Percentiles rank a stretch among this genome's conserved stretches.
These are phyloP conservation scores for Trametes elegans DNA, from an alignment of 768 basidiomycete genomes.

Conservation along the genomic window DNA sequence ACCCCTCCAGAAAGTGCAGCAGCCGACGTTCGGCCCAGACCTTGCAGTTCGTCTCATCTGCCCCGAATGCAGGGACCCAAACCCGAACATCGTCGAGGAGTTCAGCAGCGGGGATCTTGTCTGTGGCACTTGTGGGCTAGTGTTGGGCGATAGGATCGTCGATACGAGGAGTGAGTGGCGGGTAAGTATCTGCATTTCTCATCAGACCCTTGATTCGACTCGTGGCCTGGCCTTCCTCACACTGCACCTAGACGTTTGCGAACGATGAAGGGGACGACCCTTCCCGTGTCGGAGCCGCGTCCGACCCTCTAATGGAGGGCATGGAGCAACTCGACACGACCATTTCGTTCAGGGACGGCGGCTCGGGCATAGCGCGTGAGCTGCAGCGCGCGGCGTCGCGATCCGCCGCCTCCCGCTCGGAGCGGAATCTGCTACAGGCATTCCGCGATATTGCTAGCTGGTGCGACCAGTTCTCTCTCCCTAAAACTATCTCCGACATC, in stretches of 20 bases:
- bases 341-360: constrained; percentile 94
- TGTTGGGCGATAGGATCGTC: constrained; percentile 93
- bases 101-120: constrained; percentile 98
- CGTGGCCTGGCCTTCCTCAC: constrained; percentile 21
- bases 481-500: constrained; percentile 91
- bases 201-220: constrained; percentile 18
- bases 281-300: constrained; percentile 97
- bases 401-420: constrained; percentile 72
- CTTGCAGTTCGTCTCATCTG: constrained; percentile 89
- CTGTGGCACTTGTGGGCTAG: constrained; percentile 89
- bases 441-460: constrained; percentile 90
- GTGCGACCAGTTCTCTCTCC: constrained; percentile 95
- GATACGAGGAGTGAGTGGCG: constrained; percentile 99
- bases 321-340: constrained; percentile 93
- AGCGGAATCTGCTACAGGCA: constrained; percentile 82
- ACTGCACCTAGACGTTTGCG: constrained; percentile 82
- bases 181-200: constrained; percentile 50
- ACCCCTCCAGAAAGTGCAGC: constrained; percentile 49
- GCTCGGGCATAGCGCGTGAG: constrained; percentile 87
- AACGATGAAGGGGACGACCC: constrained; percentile 99
- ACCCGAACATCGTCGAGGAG: constrained; percentile 95
- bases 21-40: constrained; percentile 73
- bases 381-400: constrained; percentile 91
- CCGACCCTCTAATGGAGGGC: constrained; percentile 90
- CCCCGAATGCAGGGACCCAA: constrained; percentile 92